Evolutionary conservation across 2,329 filamentous ascomycete species (phyloP).

Genomic region (Aspergillus tamarii): DNA sequence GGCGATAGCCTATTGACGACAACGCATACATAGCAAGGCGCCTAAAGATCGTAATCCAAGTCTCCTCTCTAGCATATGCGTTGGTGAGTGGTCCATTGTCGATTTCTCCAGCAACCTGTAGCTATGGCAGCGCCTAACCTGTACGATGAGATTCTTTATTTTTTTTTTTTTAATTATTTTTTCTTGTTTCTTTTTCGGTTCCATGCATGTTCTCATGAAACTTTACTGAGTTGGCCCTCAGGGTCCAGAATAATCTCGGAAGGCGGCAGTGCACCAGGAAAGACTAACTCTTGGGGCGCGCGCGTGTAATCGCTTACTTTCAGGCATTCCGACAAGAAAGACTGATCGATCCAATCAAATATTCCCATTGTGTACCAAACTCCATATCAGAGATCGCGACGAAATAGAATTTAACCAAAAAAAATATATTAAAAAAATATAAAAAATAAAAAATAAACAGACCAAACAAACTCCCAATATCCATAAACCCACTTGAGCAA

Average conservation of each 20-base stretch:
- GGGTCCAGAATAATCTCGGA: neutral
- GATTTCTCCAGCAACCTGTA: slow-evolving; percentile 1
- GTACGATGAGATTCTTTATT: neutral
- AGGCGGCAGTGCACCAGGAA: neutral
- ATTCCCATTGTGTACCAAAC: neutral
- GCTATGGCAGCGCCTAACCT: neutral
- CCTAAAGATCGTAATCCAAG: slow-evolving; percentile 1
- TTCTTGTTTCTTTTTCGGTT: neutral
- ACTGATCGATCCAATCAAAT: neutral
- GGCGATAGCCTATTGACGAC: neutral
- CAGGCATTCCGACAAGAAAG: neutral
- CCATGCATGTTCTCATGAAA: slow-evolving; percentile 3
- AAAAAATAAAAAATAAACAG: neutral
- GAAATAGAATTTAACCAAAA: neutral
- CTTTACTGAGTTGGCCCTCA: neutral
- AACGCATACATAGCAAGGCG: slow-evolving; percentile 4
- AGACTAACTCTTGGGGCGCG: neutral
- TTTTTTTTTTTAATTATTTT: slow-evolving; percentile 1
- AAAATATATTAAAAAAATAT: too few species aligned
- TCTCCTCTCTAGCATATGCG: slow-evolving; percentile 10
- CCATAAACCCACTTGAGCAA: neutral
- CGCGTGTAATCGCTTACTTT: neutral
- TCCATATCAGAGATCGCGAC: neutral
- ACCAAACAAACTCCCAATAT: neutral
- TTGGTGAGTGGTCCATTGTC: neutral